phyloP scores from a whole-genome alignment of 768 basidiomycete species.

The Suillus cothurnatus region DNA sequence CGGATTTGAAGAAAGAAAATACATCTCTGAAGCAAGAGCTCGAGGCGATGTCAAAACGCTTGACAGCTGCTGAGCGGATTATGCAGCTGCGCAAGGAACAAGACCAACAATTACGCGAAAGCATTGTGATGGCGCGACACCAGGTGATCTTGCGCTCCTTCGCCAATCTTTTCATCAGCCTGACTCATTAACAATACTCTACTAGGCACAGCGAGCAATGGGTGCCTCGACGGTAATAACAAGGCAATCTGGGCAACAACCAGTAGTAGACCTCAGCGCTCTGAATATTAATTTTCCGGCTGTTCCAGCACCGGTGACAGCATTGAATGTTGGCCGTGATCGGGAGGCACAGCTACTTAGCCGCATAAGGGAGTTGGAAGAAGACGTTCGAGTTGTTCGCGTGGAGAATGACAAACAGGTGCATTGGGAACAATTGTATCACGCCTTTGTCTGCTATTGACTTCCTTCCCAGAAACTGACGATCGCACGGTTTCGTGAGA shows the following conservation, averaged over 20 bases:
- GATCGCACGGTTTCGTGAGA: conserved; percentile 80
- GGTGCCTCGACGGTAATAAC: conserved; percentile 64
- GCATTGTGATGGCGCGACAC: conserved; percentile 70
- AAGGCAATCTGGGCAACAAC: conserved; percentile 39
- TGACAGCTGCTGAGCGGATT: conserved; percentile 62
- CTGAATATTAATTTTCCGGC: conserved; percentile 61
- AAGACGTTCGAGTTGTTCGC: conserved; percentile 64
- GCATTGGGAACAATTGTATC: conserved; percentile 23
- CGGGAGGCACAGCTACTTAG: conserved; percentile 54
- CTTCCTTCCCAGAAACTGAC: conserved; percentile 64
- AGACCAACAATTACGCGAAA: conserved; percentile 77
- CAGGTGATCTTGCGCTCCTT: conserved; percentile 46
- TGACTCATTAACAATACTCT: conserved; percentile 6
- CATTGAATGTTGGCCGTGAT: conserved; percentile 54
- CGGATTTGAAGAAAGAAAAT: conserved; percentile 68
- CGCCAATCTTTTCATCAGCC: not conserved
- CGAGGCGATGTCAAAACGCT: conserved; percentile 54
- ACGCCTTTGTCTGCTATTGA: conserved; percentile 14
- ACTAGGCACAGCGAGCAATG: conserved; percentile 79
- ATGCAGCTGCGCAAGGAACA: conserved; percentile 76
- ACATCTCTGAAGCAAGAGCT: conserved; percentile 60
- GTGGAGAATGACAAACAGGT: conserved; percentile 86
- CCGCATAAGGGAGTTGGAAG: conserved; percentile 74
- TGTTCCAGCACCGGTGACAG: conserved; percentile 47
- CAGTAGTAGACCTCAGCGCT: conserved; percentile 52